Evolutionary conservation across 176 grass and related monocot species (phyloP), one percentile per base, ranked within the genome.

Genomic region (Aegilops umbellulata): DNA sequence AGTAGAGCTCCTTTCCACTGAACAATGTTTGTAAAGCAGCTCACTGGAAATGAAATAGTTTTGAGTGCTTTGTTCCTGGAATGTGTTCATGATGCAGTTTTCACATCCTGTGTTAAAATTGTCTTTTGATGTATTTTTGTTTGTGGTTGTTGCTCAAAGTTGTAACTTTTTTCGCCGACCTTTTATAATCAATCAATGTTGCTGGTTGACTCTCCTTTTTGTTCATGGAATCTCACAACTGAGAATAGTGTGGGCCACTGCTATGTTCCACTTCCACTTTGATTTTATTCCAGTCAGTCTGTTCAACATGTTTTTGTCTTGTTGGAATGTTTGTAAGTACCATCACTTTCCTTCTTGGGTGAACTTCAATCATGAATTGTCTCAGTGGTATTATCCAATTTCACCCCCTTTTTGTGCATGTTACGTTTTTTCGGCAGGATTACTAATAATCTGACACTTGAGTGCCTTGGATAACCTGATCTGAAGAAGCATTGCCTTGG

Each of bases 1-100:
- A 82, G 82, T 82, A 70, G 83, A 92, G 79, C 90, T 90, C 77
- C 79, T 95, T 90, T 90, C 88, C 83, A 88, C 49, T 83, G 75
- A 90, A 88, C 88, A 90, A 89, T 92, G 79, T 92, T 73, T 90
- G 84, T 90, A 92, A 94, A 90, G 82, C 58, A 82, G 88, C 90
- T 92, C 90, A 78, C 62, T 85, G 58, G 82, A 82, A 84, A 90
- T 77, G 86, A 86, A 87, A 88, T 94, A 85, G 85, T 89, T 89
- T 81, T 67, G 86, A 85, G 64, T 88, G 88, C 72, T 86, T 84
- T 88, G 86, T 82, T 14, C 65, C 76, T 91, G 76, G 78, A 78
- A 81, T 88, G 51, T 78, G 34, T 74, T 71, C 27, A 55, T 86
- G 27, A 71, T 91, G 31, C 67, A 32, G 22, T 35, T 88, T 71